phyloP scores from a whole-genome alignment of 495 filamentous ascomycete genomes.

The Beverwykella pulmonaria region DNA sequence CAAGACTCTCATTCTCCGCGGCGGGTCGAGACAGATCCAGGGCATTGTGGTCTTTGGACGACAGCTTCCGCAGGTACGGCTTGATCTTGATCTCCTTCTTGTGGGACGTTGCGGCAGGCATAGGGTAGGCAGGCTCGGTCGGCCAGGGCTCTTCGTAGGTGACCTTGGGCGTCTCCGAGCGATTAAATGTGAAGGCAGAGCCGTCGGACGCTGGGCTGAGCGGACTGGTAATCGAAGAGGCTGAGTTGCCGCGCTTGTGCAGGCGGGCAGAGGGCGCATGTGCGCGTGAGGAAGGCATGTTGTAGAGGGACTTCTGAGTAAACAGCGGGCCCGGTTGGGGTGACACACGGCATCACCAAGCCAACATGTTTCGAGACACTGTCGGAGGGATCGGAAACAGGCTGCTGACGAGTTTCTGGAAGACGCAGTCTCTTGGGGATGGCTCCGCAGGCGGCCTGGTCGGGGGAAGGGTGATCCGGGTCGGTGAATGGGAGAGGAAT shows the following conservation, averaged over 20 bases:
- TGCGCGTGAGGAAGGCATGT: constrained; percentile 24
- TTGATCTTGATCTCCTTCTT: constrained; percentile 54
- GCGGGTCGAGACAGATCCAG: constrained; percentile 60
- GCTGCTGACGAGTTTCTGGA: background rate
- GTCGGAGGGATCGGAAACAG: background rate
- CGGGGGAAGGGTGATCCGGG: background rate
- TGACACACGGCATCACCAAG: constrained; percentile 27
- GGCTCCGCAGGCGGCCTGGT: background rate
- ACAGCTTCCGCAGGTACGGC: constrained; percentile 59
- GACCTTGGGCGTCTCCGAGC: constrained; percentile 41
- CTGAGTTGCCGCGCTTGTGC: constrained; percentile 47
- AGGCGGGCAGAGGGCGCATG: constrained; percentile 37
- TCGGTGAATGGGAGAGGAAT: background rate
- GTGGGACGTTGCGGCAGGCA: constrained; percentile 24
- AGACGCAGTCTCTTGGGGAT: background rate
- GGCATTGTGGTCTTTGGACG: constrained; percentile 52
- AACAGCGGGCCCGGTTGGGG: background rate
- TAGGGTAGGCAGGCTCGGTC: constrained; percentile 13
- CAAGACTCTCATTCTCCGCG: constrained; percentile 60
- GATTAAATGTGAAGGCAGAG: constrained; percentile 38
- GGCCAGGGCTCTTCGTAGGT: constrained; percentile 46
- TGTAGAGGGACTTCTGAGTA: background rate
- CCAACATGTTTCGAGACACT: constrained; percentile 14
- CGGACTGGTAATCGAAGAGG: constrained; percentile 40
- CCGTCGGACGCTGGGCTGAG: constrained; percentile 17